A percentile compares a stretch with the other conserved stretches of the same genome.
These are phyloP conservation scores for Plicaturopsis crispa DNA, from an alignment of 768 basidiomycete genomes.

Conservation along the genomic window DNA sequence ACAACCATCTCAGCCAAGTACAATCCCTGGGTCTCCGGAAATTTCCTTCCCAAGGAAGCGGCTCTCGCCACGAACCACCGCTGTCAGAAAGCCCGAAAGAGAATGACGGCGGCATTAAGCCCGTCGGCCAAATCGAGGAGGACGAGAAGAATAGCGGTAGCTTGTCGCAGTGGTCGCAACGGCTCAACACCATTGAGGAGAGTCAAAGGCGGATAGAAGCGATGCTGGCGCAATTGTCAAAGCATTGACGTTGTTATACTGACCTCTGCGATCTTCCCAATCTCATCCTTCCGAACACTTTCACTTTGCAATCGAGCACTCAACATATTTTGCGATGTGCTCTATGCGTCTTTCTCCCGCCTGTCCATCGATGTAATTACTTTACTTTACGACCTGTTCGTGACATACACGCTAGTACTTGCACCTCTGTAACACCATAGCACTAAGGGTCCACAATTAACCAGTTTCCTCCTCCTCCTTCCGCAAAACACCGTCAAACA, in stretches of 20 bases:
- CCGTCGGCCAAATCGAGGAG: conserved; percentile 20
- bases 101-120: conserved; percentile 3
- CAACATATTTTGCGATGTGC: too few species aligned
- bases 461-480: too few species aligned
- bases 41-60: conserved; percentile 11
- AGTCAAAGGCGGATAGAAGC: conserved; percentile 42
- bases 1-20: conserved; percentile 7
- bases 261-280: too few species aligned
- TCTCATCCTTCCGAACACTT: too few species aligned
- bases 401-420: too few species aligned
- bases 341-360: too few species aligned
- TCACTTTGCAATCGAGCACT: too few species aligned
- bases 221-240: conserved; percentile 26
- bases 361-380: too few species aligned
- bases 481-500: too few species aligned
- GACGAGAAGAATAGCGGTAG: conserved; percentile 17
- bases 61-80: conserved; percentile 16
- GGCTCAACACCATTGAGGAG: conserved; percentile 33
- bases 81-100: conserved; percentile 21
- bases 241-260: not conserved
- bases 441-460: too few species aligned
- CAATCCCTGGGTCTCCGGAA: conserved; percentile 5
- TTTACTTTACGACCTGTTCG: too few species aligned
- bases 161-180: conserved; percentile 19
- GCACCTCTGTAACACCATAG: too few species aligned